These are phyloP conservation scores for Sambucus nigra DNA, from an alignment of 129 eudicot species.

Conservation along the genomic window DNA sequence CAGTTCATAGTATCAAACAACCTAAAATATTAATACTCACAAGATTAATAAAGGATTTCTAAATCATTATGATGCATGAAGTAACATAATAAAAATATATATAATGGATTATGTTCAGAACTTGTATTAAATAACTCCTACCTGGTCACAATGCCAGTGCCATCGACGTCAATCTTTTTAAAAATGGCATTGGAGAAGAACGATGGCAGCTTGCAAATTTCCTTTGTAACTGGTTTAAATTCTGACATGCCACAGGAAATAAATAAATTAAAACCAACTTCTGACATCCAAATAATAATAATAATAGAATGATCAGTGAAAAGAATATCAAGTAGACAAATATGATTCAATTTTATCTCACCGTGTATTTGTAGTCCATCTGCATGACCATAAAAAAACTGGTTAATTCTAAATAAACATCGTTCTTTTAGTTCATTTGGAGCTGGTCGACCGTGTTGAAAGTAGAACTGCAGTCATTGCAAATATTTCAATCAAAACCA, in stretches of 20 bases:
- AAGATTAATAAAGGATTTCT: background rate
- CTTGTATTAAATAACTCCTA: conserved; percentile 13
- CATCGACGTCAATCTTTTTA: conserved; percentile 51
- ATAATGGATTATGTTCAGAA: background rate
- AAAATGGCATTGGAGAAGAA: conserved; percentile 80
- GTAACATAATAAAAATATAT: background rate
- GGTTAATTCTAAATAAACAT: conserved; percentile 61
- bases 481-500: conserved; percentile 11
- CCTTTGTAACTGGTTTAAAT: conserved; percentile 82
- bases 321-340: background rate
- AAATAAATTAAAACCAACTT: conserved; percentile 4
- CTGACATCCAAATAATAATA: background rate
- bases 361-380: conserved; percentile 80
- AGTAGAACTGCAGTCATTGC: conserved; percentile 60
- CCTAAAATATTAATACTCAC: background rate
- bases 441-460: conserved; percentile 81
- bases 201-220: conserved; percentile 82
- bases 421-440: conserved; percentile 81
- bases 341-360: conserved; percentile 19
- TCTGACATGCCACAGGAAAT: conserved; percentile 32
- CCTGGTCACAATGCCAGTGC: conserved; percentile 77
- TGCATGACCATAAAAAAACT: conserved; percentile 71
- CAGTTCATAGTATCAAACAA: background rate
- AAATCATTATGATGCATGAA: conserved; percentile 1
- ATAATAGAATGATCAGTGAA: background rate